These are phyloP conservation scores for Aschersonia sp. DNA, from an alignment of 2,329 filamentous ascomycete genomes.

Conservation along the genomic window DNA sequence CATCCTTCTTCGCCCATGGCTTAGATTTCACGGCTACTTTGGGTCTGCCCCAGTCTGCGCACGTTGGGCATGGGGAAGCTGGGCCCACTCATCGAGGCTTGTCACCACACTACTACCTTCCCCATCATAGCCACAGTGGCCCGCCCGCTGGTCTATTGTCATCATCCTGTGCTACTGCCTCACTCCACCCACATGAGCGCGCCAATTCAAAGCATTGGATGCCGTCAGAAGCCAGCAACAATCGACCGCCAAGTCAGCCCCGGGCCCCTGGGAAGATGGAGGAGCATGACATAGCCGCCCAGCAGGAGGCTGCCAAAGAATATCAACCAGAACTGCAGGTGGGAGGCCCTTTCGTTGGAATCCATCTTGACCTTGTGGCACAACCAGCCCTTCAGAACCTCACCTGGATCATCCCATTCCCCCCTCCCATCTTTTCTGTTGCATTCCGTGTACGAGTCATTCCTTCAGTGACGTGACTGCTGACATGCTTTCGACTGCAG, in stretches of 20 bases:
- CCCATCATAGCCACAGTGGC: slow-evolving; percentile 3
- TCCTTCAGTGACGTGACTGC: background rate
- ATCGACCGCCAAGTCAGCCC: slow-evolving; percentile 7
- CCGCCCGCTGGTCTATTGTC: slow-evolving; percentile 1
- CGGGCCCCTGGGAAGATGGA: slow-evolving; percentile 16
- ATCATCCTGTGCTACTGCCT: slow-evolving; percentile 4
- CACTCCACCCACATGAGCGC: slow-evolving; percentile 5
- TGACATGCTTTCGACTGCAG: slow-evolving; percentile 27
- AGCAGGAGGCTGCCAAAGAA: slow-evolving; percentile 44
- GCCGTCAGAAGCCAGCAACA: slow-evolving; percentile 4
- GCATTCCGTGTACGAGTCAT: background rate
- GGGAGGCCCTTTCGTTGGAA: slow-evolving; percentile 9
- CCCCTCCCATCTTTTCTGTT: too few relatives aligned
- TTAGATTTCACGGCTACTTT: slow-evolving; percentile 13
- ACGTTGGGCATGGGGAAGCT: slow-evolving; percentile 3
- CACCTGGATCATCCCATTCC: too few relatives aligned
- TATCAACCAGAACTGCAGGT: slow-evolving; percentile 45
- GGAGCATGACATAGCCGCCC: slow-evolving; percentile 34
- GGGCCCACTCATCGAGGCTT: slow-evolving; percentile 4
- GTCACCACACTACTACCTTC: slow-evolving; percentile 3
- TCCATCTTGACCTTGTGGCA: too few relatives aligned
- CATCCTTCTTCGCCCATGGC: slow-evolving; percentile 27
- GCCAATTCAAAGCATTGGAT: slow-evolving; percentile 2
- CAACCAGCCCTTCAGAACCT: too few relatives aligned
- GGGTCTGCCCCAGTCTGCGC: slow-evolving; percentile 6